phyloP scores from a whole-genome alignment of 768 basidiomycete species.

The Amanita pseudoporphyria region DNA sequence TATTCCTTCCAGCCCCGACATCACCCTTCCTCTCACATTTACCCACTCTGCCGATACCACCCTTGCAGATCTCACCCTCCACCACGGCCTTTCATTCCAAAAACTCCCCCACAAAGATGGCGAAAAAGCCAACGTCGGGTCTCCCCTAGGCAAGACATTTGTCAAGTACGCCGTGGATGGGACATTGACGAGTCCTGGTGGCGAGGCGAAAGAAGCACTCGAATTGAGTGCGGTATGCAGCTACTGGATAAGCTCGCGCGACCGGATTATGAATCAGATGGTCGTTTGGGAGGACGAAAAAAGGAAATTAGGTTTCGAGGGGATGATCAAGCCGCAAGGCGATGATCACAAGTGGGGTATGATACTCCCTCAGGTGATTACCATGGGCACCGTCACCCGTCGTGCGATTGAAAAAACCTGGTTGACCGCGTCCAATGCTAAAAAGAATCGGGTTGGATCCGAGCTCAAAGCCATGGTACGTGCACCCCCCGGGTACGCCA shows the following conservation, averaged over 20 bases:
- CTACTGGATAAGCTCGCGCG: constrained; percentile 95
- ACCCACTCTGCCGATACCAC: constrained; percentile 51
- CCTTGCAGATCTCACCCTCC: constrained; percentile 39
- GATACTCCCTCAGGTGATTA: constrained; percentile 92
- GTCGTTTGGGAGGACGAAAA: constrained; percentile 69
- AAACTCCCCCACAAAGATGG: constrained; percentile 97
- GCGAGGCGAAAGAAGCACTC: constrained; percentile 75
- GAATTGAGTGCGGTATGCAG: constrained; percentile 92
- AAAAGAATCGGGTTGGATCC: constrained; percentile 95
- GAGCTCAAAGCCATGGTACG: constrained; percentile 98
- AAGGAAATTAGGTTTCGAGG: neutral
- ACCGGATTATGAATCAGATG: constrained; percentile 87
- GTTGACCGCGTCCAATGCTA: constrained; percentile 97
- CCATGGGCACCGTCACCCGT: constrained; percentile 98
- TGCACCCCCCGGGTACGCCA: constrained; percentile 85
- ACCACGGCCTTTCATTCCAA: constrained; percentile 60
- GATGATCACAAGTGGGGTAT: constrained; percentile 62
- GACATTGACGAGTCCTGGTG: constrained; percentile 71
- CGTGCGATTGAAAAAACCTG: constrained; percentile 97
- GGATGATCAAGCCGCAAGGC: neutral
- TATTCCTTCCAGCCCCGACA: constrained; percentile 41
- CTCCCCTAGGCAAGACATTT: constrained; percentile 82
- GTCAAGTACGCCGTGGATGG: constrained; percentile 84
- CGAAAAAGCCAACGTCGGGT: constrained; percentile 91
- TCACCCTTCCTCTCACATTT: constrained; percentile 37